phyloP scores from a whole-genome alignment of 768 basidiomycete genomes.

The Russula brevipes region DNA sequence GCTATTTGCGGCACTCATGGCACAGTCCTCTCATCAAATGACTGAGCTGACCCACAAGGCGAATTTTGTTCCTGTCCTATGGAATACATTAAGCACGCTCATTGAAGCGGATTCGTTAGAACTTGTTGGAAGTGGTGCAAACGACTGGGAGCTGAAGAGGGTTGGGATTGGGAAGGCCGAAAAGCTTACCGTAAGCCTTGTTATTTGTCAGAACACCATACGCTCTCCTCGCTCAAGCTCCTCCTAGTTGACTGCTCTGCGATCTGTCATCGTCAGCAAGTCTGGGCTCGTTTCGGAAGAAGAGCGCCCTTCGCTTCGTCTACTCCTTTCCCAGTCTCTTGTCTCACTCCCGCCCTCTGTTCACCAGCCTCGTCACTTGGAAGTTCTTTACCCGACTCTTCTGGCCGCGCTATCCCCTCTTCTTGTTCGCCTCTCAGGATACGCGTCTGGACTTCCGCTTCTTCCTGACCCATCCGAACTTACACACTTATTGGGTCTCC shows the following conservation, averaged over 20 bases:
- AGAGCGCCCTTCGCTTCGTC: conserved; percentile 47
- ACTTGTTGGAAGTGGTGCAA: conserved; percentile 34
- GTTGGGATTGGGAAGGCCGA: conserved; percentile 57
- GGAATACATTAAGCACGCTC: conserved; percentile 26
- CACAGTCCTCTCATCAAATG: conserved; percentile 53
- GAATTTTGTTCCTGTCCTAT: conserved; percentile 31
- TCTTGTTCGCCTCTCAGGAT: conserved; percentile 36
- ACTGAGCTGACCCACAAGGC: conserved; percentile 45
- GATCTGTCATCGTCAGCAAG: conserved; percentile 35
- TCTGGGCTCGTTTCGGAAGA: conserved; percentile 31
- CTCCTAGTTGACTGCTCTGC: conserved; percentile 36
- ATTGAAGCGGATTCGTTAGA: conserved; percentile 46
- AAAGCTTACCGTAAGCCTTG: conserved; percentile 43
- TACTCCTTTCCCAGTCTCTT: conserved; percentile 47
- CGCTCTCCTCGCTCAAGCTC: neutral
- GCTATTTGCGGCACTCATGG: conserved; percentile 57
- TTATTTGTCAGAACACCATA: neutral
- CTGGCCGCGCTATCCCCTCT: conserved; percentile 38
- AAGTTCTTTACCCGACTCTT: conserved; percentile 33
- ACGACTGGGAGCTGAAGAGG: conserved; percentile 45
- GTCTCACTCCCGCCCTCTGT: conserved; percentile 43
- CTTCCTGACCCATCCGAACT: conserved; percentile 30
- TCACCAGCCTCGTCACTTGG: conserved; percentile 33
- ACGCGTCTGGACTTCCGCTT: conserved; percentile 39
- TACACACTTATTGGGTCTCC: conserved; percentile 26